Evolutionary conservation across 2,329 filamentous ascomycete species (phyloP).

Genomic region (Tolypocladium pustulatum): DNA sequence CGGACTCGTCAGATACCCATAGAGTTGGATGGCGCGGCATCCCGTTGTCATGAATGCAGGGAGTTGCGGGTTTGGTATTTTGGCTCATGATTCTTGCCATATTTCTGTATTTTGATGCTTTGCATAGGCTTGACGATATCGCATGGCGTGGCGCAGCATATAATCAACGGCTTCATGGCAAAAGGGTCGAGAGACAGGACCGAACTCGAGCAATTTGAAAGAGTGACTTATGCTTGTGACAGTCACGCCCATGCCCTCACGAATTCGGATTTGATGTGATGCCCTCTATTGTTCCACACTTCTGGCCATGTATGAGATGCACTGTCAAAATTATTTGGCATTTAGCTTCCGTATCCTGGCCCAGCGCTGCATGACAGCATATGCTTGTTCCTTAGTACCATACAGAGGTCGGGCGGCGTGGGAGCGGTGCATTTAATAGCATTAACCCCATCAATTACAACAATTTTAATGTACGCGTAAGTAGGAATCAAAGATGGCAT

Average conservation of each 20-base stretch:
- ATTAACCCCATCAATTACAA: background rate
- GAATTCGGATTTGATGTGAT: background rate
- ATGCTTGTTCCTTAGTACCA: too few relatives aligned
- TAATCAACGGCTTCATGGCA: background rate
- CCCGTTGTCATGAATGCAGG: background rate
- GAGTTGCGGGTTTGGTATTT: slow-evolving; percentile 1
- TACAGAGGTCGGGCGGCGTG: too few relatives aligned
- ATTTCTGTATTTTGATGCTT: slow-evolving; percentile 4
- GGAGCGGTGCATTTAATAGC: background rate
- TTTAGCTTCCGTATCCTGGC: background rate
- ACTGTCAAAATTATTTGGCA: background rate
- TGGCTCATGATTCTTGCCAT: background rate
- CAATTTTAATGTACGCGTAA: too few relatives aligned
- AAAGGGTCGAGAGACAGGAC: background rate
- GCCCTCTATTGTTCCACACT: background rate
- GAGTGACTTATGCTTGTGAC: background rate
- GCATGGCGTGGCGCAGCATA: background rate
- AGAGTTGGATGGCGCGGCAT: slow-evolving; percentile 11
- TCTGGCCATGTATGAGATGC: background rate
- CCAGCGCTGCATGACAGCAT: background rate
- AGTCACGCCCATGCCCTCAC: background rate
- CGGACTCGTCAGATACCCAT: slow-evolving; percentile 13
- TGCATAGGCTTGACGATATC: background rate
- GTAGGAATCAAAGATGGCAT: background rate
- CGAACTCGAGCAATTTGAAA: background rate